Conservation (phyloP, 1,284 basidiomycete species). For the Thelephora terrestris region DNA sequence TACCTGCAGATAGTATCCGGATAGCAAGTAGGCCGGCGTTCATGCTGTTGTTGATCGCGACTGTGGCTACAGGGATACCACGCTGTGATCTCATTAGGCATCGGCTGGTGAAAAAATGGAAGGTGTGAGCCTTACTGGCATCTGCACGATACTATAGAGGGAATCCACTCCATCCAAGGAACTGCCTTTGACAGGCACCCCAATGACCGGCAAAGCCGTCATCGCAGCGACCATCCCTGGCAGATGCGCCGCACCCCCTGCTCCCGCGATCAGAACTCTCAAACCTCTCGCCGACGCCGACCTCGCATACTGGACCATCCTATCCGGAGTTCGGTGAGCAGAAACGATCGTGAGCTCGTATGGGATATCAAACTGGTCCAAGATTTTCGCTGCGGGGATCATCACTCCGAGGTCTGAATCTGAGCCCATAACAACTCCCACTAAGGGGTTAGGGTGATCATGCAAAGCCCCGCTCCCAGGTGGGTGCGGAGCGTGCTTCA, state of each 20-base stretch:
- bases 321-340: slow-evolving; percentile 89
- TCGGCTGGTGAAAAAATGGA: slow-evolving; percentile 1
- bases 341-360: slow-evolving; percentile 96
- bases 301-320: slow-evolving; percentile 79
- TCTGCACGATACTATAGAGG: slow-evolving; percentile 95
- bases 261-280: slow-evolving; percentile 84
- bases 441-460: slow-evolving; percentile 68
- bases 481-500: slow-evolving; percentile 42
- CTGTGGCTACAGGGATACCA: slow-evolving; percentile 94
- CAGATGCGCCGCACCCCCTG: slow-evolving; percentile 94
- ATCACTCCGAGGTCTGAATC: slow-evolving; percentile 96
- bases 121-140: slow-evolving; percentile 65
- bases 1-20: slow-evolving; percentile 74
- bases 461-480: slow-evolving; percentile 36
- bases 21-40: slow-evolving; percentile 92
- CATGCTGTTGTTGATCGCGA: slow-evolving; percentile 93
- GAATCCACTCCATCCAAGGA: slow-evolving; percentile 94
- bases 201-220: slow-evolving; percentile 89
- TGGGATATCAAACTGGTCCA: slow-evolving; percentile 76
- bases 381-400: slow-evolving; percentile 80
- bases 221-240: slow-evolving; percentile 98
- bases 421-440: slow-evolving; percentile 97
- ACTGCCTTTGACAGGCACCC: slow-evolving; percentile 95
- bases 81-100: slow-evolving; percentile 38
- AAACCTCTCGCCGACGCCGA: slow-evolving; percentile 70